Evolutionary conservation across 2,329 filamentous ascomycete species (phyloP).

Genomic region (Xylariales sp.): DNA sequence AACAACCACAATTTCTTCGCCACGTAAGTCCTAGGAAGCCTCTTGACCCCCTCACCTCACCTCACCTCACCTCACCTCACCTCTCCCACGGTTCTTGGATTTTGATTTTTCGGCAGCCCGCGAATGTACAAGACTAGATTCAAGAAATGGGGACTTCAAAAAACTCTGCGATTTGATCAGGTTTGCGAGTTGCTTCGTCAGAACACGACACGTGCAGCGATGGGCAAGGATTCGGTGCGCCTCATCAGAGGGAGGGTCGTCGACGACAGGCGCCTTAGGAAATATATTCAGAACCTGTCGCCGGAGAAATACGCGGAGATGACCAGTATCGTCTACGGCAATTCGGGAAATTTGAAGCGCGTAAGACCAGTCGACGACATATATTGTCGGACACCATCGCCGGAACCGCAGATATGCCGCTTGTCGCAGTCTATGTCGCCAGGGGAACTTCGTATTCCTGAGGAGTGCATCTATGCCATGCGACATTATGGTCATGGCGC

Average conservation of each 20-base stretch:
- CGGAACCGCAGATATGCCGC: neutral
- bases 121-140: conserved; percentile 5
- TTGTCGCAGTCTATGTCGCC: neutral
- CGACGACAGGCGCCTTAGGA: conserved; percentile 1
- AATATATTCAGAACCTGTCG: neutral
- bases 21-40: conserved; percentile 1
- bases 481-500: neutral
- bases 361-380: neutral
- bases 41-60: no score
- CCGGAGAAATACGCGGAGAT: neutral
- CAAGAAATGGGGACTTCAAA: conserved; percentile 3
- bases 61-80: no score
- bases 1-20: neutral
- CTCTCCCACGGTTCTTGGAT: no score
- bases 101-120: neutral
- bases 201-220: neutral
- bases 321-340: neutral
- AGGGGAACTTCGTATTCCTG: neutral
- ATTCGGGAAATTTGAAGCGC: neutral
- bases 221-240: neutral
- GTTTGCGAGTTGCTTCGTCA: conserved; percentile 3
- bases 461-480: neutral
- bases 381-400: conserved; percentile 2
- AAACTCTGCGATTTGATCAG: neutral
- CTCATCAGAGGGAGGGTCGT: conserved; percentile 1